Conservation (phyloP, 2,329 filamentous ascomycete species). For the Lachnellula arida region DNA sequence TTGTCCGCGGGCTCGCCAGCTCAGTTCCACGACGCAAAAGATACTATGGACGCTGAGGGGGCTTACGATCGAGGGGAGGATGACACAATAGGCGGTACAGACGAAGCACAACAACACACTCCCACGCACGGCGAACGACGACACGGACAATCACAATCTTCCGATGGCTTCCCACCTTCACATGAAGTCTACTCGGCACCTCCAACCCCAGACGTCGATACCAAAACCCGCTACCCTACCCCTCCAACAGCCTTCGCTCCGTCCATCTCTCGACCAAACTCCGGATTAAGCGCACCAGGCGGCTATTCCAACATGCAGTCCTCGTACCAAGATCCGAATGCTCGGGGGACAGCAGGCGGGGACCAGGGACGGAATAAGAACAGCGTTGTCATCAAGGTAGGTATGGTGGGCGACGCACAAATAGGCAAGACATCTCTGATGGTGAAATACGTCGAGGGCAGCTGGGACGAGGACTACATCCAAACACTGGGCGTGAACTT, state of each 20-base stretch:
- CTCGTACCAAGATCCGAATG: constrained; percentile 32
- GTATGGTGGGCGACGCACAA: constrained; percentile 98
- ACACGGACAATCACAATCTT: constrained; percentile 31
- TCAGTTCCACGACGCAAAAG: constrained; percentile 49
- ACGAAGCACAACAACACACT: constrained; percentile 29
- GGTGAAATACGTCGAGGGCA: constrained; percentile 99
- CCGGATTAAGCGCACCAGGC: constrained; percentile 26
- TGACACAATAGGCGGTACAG: constrained; percentile 26
- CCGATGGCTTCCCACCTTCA: constrained; percentile 27
- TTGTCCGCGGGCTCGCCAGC: constrained; percentile 45
- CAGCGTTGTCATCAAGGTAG: constrained; percentile 96
- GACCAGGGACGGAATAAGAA: constrained; percentile 41
- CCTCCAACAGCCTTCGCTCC: constrained; percentile 30
- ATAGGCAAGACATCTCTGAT: constrained; percentile 99
- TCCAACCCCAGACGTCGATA: constrained; percentile 26
- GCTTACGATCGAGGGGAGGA: constrained; percentile 33
- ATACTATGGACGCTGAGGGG: constrained; percentile 46
- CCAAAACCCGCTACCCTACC: constrained; percentile 30
- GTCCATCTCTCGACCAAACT: constrained; percentile 32
- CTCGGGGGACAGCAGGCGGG: constrained; percentile 21
- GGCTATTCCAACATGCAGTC: constrained; percentile 30
- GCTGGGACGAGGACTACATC: constrained; percentile 99
- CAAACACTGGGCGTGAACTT: constrained; percentile 98
- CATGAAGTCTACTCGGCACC: constrained; percentile 26
- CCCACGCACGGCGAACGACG: constrained; percentile 25